These are phyloP conservation scores for Amanita jacksonii DNA, from an alignment of 768 basidiomycete genomes.

Conservation along the genomic window DNA sequence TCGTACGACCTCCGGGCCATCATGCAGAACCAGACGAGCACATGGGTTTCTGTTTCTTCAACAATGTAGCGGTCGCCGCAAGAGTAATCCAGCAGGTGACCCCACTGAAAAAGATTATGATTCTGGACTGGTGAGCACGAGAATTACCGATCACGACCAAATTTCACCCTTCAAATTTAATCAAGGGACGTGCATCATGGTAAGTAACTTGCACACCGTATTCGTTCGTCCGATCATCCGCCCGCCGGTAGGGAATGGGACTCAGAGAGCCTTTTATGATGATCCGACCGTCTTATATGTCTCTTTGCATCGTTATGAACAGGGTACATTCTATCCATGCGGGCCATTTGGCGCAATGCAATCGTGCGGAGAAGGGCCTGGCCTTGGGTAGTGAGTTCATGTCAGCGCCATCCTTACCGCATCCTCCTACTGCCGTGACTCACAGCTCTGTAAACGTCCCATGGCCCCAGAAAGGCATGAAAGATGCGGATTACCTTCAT, in stretches of 20 bases:
- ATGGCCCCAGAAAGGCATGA: slow-evolving; percentile 84
- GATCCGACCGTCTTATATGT: slow-evolving; percentile 89
- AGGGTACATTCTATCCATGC: slow-evolving; percentile 87
- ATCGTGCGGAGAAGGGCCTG: slow-evolving; percentile 76
- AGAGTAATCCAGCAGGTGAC: slow-evolving; percentile 69
- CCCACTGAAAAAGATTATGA: slow-evolving; percentile 70
- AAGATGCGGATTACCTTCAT: slow-evolving; percentile 92
- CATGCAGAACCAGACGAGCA: slow-evolving; percentile 97
- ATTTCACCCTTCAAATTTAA: neutral
- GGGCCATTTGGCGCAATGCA: slow-evolving; percentile 84
- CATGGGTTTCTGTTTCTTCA: slow-evolving; percentile 99
- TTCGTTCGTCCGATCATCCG: neutral
- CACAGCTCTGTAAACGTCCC: slow-evolving; percentile 90
- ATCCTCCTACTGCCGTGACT: slow-evolving; percentile 8
- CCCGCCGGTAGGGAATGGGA: slow-evolving; percentile 75
- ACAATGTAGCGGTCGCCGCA: slow-evolving; percentile 92
- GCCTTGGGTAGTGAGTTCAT: slow-evolving; percentile 71
- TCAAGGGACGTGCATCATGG: slow-evolving; percentile 93
- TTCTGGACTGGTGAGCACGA: slow-evolving; percentile 81
- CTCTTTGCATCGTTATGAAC: slow-evolving; percentile 91
- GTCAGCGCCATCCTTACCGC: slow-evolving; percentile 2
- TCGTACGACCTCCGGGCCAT: slow-evolving; percentile 95
- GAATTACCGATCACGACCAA: neutral
- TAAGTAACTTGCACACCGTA: slow-evolving; percentile 18
- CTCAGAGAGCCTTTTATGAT: slow-evolving; percentile 91